These are phyloP conservation scores for Sarocladium oryzae DNA, from an alignment of 2,329 filamentous ascomycete species.

Conservation along the genomic window DNA sequence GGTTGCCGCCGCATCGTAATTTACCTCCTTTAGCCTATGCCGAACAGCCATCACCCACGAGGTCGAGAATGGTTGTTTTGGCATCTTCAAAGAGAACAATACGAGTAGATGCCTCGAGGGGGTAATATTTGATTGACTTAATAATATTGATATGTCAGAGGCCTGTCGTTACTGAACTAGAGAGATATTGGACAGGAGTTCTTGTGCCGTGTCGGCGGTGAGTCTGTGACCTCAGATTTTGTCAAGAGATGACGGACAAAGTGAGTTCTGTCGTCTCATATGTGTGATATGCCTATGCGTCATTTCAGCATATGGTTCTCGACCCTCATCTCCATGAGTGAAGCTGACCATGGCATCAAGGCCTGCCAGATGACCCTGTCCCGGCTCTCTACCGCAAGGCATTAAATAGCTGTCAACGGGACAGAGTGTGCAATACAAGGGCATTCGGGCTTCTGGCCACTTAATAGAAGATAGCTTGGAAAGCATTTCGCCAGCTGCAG, in stretches of 20 bases:
- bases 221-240: background rate
- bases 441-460: no score
- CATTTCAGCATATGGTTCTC: background rate
- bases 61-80: background rate
- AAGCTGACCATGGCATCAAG: background rate
- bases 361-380: constrained; percentile 15
- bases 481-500: no score
- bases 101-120: background rate
- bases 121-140: background rate
- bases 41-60: background rate
- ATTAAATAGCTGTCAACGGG: constrained; percentile 21
- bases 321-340: background rate
- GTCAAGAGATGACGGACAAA: background rate
- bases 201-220: background rate
- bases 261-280: background rate
- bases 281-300: background rate
- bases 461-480: no score
- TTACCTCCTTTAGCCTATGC: no score
- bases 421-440: constrained; percentile 19
- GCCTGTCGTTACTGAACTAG: background rate
- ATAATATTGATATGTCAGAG: background rate
- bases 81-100: background rate
- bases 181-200: background rate
- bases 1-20: background rate
- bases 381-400: constrained; percentile 27